Conservation (phyloP, 352 stramenopile genomes). For the Phytophthora pisi region DNA sequence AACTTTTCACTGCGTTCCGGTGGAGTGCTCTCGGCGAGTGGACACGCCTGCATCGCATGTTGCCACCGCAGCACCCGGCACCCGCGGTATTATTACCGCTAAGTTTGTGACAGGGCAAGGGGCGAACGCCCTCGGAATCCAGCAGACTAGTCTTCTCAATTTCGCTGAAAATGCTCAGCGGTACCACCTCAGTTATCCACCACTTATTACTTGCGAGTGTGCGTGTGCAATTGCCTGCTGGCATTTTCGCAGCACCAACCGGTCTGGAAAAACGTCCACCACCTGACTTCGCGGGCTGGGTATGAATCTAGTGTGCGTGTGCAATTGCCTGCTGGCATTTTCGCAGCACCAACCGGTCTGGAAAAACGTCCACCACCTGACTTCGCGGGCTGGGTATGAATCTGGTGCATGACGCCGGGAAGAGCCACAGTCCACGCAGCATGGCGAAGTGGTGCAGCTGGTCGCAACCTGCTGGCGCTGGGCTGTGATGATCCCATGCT, state of each 20-base stretch:
- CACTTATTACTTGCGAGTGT: slow-evolving; percentile 9
- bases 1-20: slow-evolving; percentile 6
- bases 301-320: not conserved
- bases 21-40: not conserved
- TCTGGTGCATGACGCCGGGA: not conserved
- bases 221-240: slow-evolving; percentile 13
- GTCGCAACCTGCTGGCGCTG: slow-evolving; percentile 15
- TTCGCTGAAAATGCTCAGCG: slow-evolving; percentile 23
- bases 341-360: slow-evolving; percentile 23
- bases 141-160: not conserved
- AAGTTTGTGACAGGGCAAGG: not conserved
- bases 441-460: slow-evolving; percentile 13
- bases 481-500: slow-evolving; percentile 19
- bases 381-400: not conserved
- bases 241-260: slow-evolving; percentile 27
- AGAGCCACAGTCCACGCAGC: slow-evolving; percentile 16
- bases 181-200: slow-evolving; percentile 8
- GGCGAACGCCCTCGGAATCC: slow-evolving; percentile 10
- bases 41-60: slow-evolving; percentile 13
- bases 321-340: slow-evolving; percentile 18
- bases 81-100: slow-evolving; percentile 20
- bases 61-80: not conserved
- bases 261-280: slow-evolving; percentile 16
- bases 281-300: slow-evolving; percentile 2
- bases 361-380: slow-evolving; percentile 18